Conservation (phyloP, 148 eudicot genomes). For the Arctostaphylos glauca region DNA sequence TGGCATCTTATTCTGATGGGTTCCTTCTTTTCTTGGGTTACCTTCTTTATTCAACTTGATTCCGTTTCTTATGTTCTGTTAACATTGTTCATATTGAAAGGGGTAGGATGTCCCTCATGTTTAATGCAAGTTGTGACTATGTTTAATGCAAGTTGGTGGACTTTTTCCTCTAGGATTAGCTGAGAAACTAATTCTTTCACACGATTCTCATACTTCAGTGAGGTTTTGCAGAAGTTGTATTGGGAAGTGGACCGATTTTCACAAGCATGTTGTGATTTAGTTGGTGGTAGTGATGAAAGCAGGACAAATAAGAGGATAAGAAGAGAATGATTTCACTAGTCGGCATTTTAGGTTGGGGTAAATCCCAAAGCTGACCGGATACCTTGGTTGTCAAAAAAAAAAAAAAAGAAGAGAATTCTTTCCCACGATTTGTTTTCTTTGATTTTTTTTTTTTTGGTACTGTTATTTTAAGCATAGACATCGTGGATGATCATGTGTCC, state of each 20-base stretch:
- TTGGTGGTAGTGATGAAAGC: not conserved
- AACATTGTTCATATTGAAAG: not conserved
- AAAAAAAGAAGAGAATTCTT: not conserved
- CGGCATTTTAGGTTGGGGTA: too few species aligned
- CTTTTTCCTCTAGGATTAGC: not conserved
- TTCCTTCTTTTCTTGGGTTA: too few species aligned
- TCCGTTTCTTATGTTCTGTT: not conserved
- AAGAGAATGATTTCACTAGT: too few species aligned
- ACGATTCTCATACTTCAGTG: not conserved
- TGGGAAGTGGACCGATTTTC: not conserved
- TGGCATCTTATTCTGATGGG: too few species aligned
- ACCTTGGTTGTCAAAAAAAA: too few species aligned
- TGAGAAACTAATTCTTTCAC: not conserved
- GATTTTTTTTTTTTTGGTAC: not conserved
- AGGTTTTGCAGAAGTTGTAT: not conserved
- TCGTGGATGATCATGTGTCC: not conserved
- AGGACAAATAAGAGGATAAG: not conserved
- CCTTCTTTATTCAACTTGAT: too few species aligned
- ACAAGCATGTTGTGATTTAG: not conserved
- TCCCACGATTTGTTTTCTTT: not conserved
- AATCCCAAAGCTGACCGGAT: too few species aligned
- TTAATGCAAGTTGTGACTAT: not conserved
- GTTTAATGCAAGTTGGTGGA: not conserved
- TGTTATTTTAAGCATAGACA: not conserved
- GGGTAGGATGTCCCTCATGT: not conserved